Evolutionary conservation across 2,329 filamentous ascomycete genomes (phyloP), one percentile per base, ranked within the genome.

Genomic region (Fusarium sp.): DNA sequence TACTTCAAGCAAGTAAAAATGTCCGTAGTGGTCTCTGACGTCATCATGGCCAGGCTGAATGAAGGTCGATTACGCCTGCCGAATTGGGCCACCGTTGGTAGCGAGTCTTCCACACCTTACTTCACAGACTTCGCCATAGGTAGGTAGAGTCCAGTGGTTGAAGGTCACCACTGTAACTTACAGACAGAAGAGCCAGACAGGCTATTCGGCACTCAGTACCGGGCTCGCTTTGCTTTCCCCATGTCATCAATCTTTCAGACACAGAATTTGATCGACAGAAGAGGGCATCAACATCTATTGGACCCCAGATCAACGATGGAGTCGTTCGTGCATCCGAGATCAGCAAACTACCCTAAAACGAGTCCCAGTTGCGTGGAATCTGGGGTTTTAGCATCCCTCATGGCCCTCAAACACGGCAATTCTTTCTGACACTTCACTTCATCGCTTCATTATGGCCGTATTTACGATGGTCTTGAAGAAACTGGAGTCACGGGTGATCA

Each of bases 1-100:
- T 54, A 49, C 57, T 57, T 49, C 47, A 47, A 47, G 25, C 13
- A 21, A 37, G n/a, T 38, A 30, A n/a, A 10, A 28, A 33, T 37
- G 18, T 28, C n/a, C 23, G 18, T 28, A 30, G 33, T 40, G 11
- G 25, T 38, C 23, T 23, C 25, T 73, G 71, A 74, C 71, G 71
- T 74, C 71, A 74, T 59, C 49, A 37, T 54, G 21, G 25, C 15
- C 43, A 50, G 42, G 53, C 47, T 46, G 33, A 49, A 60, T 28
- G 19, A 49, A 68, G 32, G 44, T 38, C 43, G 42, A 38, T 54
- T 37, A 13, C 57, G 63, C 71, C 71, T 74, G 64, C 71, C 64
- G 19, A 38, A 69, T 63, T 66, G 28, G 71, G 71, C 52, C 21
- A 49, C 37, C 37, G 38, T 71, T 49, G 58, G 28, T 18, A 35